Evolutionary conservation across 192 early-diverging fungal species (phyloP).

Genomic region (Entrophospora sp.): DNA sequence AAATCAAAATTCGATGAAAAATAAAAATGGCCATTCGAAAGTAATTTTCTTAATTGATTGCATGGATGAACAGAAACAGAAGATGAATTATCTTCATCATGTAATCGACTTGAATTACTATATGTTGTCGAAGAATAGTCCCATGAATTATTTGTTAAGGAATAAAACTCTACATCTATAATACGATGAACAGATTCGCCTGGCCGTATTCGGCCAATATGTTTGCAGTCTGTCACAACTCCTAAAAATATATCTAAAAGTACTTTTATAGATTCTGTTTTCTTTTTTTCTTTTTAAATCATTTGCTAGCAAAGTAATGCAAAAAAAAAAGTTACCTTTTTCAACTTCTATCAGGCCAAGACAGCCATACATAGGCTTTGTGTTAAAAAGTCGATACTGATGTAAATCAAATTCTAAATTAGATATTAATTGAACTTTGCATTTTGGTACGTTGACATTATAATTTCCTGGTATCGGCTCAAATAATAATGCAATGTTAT

Average conservation of each 20-base stretch:
- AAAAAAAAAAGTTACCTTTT: constrained; percentile 32
- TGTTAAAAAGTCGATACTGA: not conserved
- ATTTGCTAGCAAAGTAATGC: constrained; percentile 3
- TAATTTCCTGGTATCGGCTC: no score
- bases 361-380: constrained; percentile 40
- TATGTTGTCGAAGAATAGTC: constrained; percentile 46
- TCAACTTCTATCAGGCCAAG: constrained; percentile 41
- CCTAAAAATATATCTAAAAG: constrained; percentile 61
- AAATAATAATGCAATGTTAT: no score
- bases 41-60: constrained; percentile 58
- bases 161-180: constrained; percentile 65
- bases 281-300: no score
- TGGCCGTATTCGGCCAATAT: constrained; percentile 49
- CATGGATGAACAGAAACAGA: constrained; percentile 59
- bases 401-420: not conserved
- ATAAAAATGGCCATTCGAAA: constrained; percentile 86
- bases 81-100: constrained; percentile 29
- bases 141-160: constrained; percentile 61
- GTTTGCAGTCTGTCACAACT: constrained; percentile 56
- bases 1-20: constrained; percentile 86
- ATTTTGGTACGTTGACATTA: not conserved
- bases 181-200: constrained; percentile 65
- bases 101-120: constrained; percentile 28
- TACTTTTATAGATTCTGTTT: constrained; percentile 22
- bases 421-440: not conserved